Evolutionary conservation across 179 eudicot species (phyloP).

Genomic region (Carnegiea gigantea): DNA sequence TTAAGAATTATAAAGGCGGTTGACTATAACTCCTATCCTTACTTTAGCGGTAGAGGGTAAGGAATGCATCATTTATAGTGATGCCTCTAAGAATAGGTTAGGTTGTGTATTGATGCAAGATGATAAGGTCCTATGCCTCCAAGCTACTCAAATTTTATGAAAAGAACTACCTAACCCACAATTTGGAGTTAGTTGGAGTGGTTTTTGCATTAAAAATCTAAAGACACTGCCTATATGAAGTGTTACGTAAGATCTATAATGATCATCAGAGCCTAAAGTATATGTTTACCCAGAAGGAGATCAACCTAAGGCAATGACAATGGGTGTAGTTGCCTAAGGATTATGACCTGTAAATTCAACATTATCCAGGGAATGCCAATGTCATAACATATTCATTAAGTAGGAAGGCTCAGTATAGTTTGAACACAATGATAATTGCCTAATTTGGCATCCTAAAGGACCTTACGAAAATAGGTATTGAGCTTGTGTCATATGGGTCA

Average conservation of each 20-base stretch:
- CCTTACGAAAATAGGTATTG: too few relatives aligned
- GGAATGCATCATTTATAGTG: neutral
- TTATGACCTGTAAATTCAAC: neutral
- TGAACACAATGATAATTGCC: too few relatives aligned
- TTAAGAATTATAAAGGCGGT: neutral
- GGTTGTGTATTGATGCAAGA: slow-evolving; percentile 13
- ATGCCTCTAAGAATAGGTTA: slow-evolving; percentile 4
- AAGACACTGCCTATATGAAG: neutral
- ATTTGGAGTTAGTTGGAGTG: neutral
- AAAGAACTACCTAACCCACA: neutral
- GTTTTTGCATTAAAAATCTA: neutral
- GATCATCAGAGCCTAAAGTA: neutral
- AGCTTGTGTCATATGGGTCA: too few relatives aligned
- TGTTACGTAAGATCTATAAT: too few relatives aligned
- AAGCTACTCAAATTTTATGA: neutral
- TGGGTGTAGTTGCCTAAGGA: neutral
- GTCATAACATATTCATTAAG: neutral
- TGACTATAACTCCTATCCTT: neutral
- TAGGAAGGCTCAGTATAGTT: neutral
- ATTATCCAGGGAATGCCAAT: neutral
- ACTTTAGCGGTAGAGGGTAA: neutral
- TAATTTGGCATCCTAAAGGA: too few relatives aligned
- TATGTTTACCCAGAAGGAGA: neutral
- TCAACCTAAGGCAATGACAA: neutral
- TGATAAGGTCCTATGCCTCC: neutral